Base-by-base conservation (phyloP, 108 stramenopile genomes). In the Nannochloropsis salina region DNA sequence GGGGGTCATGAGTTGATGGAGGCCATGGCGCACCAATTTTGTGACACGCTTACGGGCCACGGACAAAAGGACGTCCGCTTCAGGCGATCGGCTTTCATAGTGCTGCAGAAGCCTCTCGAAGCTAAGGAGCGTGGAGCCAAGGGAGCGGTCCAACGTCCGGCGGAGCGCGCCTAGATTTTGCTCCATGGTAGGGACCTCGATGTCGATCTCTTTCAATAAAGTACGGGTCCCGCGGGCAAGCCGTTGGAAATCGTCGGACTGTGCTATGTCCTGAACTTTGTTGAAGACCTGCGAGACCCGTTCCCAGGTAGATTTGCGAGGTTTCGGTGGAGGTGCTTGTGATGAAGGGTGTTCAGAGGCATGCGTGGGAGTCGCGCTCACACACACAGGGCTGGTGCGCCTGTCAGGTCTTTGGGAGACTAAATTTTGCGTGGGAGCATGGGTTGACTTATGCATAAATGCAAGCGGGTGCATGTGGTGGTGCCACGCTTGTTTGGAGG, bases 201-300 rank as follows among this genome's bases (percentile, higher is more conserved):
- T 74, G 61, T 74, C 61, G 20, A 74, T n/a, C 61, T 74, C 61
- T 8, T 74, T 74, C 2, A 74, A n/a, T 6, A 74, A n/a, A 15
- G 15, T 74, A n/a, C 61, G 61, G 61, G 61, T n/a, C 0, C 61
- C 61, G 61, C 61, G 61, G 61, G 61, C 61, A 8, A 74, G 61
- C 15, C 61, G 61, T 74, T 74, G 61, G n/a, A 74, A 74, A n/a
- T 74, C 61, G 61, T 74, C 61, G 20, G 61, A 74, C n/a, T 74
- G 61, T 15, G 61, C 61, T n/a, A 74, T 74, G 8, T 74, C 61
- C n/a, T 74, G 61, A 74, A 74, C 61, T 74, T 74, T 74, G 61
- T 74, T 74, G n/a, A 74, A n/a, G 61, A n/a, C 61, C 15, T 15
- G 1, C 20, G 61, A 74, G 61, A 74, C 15, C 2, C 61, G 61